Evolutionary conservation across 2,329 filamentous ascomycete genomes (phyloP).

Genomic region (Trichoderma atroviride): DNA sequence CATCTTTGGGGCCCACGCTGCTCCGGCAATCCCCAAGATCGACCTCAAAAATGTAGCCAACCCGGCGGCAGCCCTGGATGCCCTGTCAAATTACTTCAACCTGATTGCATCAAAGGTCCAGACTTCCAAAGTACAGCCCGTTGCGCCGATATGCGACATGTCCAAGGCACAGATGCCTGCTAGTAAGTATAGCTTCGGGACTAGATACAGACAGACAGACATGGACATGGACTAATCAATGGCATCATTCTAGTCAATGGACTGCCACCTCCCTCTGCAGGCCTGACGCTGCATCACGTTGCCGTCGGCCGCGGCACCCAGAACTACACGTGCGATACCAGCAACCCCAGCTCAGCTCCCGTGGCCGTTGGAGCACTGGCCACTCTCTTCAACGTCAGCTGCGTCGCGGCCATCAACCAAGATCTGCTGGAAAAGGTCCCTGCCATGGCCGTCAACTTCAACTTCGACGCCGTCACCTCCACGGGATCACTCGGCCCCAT

Average conservation of each 20-base stretch:
- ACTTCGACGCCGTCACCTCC: conserved; percentile 44
- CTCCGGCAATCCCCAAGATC: conserved; percentile 46
- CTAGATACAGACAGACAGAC: background rate
- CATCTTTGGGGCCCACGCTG: conserved; percentile 48
- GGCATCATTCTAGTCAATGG: conserved; percentile 39
- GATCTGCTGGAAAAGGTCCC: conserved; percentile 67
- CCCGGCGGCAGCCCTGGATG: conserved; percentile 45
- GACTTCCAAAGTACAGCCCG: conserved; percentile 46
- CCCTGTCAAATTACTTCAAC: conserved; percentile 64
- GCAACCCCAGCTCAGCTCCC: conserved; percentile 63
- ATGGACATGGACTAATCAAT: background rate
- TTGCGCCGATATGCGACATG: conserved; percentile 56
- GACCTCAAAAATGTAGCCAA: conserved; percentile 44
- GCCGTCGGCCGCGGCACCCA: conserved; percentile 86
- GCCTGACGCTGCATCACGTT: conserved; percentile 72
- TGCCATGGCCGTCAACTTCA: conserved; percentile 67
- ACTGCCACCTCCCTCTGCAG: conserved; percentile 62
- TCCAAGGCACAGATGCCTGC: conserved; percentile 54
- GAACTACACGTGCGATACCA: conserved; percentile 84
- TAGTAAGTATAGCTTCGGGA: conserved; percentile 42
- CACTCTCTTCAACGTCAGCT: conserved; percentile 85
- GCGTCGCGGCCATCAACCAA: conserved; percentile 71
- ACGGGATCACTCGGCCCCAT: conserved; percentile 54
- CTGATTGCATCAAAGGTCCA: conserved; percentile 59
- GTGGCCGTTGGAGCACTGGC: conserved; percentile 73